phyloP scores from a whole-genome alignment of 495 filamentous ascomycete genomes.

The Aspergillus olivimuriae region DNA sequence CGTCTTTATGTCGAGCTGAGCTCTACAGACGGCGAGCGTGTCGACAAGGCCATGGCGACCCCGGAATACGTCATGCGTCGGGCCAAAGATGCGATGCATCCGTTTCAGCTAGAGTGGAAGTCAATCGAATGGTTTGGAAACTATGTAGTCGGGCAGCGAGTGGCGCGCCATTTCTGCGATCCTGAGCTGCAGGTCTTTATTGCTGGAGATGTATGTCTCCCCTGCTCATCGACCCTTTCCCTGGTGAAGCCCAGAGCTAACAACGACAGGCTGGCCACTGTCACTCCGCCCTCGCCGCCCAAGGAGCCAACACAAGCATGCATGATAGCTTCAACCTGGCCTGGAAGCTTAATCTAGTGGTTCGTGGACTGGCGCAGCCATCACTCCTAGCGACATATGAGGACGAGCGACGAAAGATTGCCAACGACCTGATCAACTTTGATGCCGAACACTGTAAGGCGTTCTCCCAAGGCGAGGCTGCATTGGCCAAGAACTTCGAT shows the following conservation, averaged over 20 bases:
- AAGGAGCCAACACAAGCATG: conserved; percentile 84
- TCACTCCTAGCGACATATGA: conserved; percentile 67
- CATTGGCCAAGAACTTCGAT: conserved; percentile 55
- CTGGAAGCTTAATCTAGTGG: conserved; percentile 74
- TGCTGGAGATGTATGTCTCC: conserved; percentile 62
- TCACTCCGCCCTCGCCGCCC: conserved; percentile 80
- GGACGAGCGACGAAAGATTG: conserved; percentile 64
- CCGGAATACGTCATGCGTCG: conserved; percentile 61
- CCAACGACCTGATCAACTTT: conserved; percentile 66
- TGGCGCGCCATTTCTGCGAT: conserved; percentile 62
- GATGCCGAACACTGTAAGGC: conserved; percentile 54
- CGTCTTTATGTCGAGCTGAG: conserved; percentile 72
- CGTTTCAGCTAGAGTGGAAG: conserved; percentile 67
- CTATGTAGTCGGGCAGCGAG: conserved; percentile 66
- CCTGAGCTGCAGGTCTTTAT: conserved; percentile 64
- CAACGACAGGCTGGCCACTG: conserved; percentile 52
- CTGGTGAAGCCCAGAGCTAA: neutral
- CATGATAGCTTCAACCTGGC: conserved; percentile 74
- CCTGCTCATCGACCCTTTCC: neutral
- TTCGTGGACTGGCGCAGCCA: conserved; percentile 51
- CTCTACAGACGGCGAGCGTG: conserved; percentile 54
- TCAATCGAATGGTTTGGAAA: conserved; percentile 53
- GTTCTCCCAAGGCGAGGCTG: conserved; percentile 52
- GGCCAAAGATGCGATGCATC: conserved; percentile 59
- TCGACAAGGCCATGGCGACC: conserved; percentile 55